Conservation (phyloP, 106 monocot genomes). For the Dendrobium catenatum region DNA sequence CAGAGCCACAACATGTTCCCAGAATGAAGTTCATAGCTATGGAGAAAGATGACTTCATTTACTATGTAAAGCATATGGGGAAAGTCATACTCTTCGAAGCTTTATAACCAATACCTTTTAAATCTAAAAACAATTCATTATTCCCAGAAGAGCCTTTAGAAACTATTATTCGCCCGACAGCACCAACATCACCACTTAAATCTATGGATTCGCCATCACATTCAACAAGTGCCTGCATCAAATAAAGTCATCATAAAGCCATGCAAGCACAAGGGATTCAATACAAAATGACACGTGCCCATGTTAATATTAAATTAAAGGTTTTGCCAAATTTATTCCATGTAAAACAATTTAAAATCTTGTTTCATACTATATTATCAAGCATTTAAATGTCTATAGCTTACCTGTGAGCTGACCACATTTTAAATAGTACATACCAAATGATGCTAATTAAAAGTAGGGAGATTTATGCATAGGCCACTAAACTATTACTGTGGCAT, state of each 20-base stretch:
- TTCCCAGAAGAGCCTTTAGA: slow-evolving; percentile 48
- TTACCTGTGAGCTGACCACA: neutral
- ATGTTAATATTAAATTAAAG: neutral
- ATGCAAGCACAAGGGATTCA: neutral
- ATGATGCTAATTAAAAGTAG: too few relatives aligned
- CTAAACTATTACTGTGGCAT: too few relatives aligned
- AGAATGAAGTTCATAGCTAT: neutral
- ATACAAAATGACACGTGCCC: neutral
- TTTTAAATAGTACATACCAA: neutral
- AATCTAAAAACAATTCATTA: slow-evolving; percentile 74
- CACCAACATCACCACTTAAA: slow-evolving; percentile 95
- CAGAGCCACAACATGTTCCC: neutral
- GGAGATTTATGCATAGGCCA: neutral
- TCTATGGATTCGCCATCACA: slow-evolving; percentile 94
- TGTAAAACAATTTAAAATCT: neutral
- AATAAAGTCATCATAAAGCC: slow-evolving; percentile 6
- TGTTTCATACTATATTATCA: neutral
- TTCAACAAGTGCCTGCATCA: slow-evolving; percentile 76
- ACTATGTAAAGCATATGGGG: neutral
- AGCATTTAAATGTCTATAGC: neutral
- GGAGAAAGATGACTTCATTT: neutral
- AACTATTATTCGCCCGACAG: slow-evolving; percentile 82
- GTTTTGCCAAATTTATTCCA: neutral
- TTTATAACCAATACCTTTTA: slow-evolving; percentile 56
- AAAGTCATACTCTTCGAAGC: neutral